Evolutionary conservation across 2,329 filamentous ascomycete species (phyloP), one percentile per base, ranked within the genome.

Genomic region (Daldinia sp.): DNA sequence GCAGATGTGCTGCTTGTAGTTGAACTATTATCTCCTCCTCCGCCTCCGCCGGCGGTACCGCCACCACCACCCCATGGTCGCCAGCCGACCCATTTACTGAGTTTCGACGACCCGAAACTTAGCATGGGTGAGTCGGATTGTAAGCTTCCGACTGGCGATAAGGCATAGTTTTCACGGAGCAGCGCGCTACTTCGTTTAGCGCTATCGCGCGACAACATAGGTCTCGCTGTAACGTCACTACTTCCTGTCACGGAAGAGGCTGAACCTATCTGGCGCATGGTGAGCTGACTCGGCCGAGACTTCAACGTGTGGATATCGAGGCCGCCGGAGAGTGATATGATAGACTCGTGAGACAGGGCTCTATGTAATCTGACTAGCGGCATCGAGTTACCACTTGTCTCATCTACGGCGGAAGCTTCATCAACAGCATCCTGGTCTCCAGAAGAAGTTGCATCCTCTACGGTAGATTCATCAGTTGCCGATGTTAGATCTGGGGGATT

Each of bases 301-400:
- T 91, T 90, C 4, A 97, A 84, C 0, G 92, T 94, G 78, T 97
- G 94, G 56, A 97, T 97, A 77, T 98, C 95, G 78, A 97, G 90
- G 1, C 94, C 94, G 3, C 93, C 94, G 0, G 90, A 89, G 1
- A 97, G 87, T 0, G 94, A 98, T 73, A 98, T 87, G 68, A 98
- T 90, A 18, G 93, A 97, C 78, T 98, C 94, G 74, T 97, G 93
- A 1, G 94, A 97, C 1, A 89, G 78, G 2, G 89, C 86, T 35
- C 91, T 90, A 44, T 88, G 91, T 3, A 94, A 79, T 1, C 80
- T 79, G 60, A 81, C 82, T 63, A 78, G 79, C 72, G 82, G 80
- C 73, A 75, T 79, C 70, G 70, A 78, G 60, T 79, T 80, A 51
- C 78, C 79, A 70, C 75, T 75, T 1, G 66, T 72, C 50, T 74